Evolutionary conservation across 257 asterid genomes (phyloP), one percentile per base, ranked within the genome.

Genomic region (Ballota nigra): DNA sequence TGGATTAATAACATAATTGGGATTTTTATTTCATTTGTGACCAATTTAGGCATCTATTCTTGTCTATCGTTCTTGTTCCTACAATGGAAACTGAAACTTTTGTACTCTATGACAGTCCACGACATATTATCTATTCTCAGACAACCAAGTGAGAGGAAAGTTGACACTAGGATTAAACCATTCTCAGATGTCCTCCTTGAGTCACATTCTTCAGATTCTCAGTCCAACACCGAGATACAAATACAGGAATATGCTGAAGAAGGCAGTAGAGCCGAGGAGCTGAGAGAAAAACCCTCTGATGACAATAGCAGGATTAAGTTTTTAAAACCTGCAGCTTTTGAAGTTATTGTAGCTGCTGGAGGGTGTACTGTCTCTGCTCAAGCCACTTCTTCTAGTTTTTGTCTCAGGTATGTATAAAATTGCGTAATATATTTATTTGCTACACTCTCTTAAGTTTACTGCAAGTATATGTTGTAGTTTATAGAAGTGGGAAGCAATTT

Each of bases 61-160:
- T 59, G 66, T 23, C 63, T 55, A 66, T 52, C 51, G 20, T 52
- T 26, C 63, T 68, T 51, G 28, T 52, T 77, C 61, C 53, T 55
- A 47, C 43, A 64, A 31, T 26, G 5, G 67, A 68, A 61, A 62
- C 68, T 80, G 61, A 81, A 20, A 33, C 31, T 8, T 24, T 52
- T 55, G 75, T 69, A 26, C 49, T 49, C 71, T 73, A 19, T 76
- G 80, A 47, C 96, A 92, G 98, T 90, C 53, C 69, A 73, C 69
- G 97, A 88, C 72, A 92, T 92, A 85, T 73, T 90, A 76, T 90
- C 92, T 75, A 72, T 81, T 63, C 89, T 92, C 74, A 85, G 77
- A 77, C 89, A 86, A 76, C 88, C 95, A 45, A 73, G 57, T 77
- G 78, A 58, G 66, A 75, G 58, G 64, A 79, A 81, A 63, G 79